A percentile compares a stretch with the other conserved stretches of the same genome.
phyloP scores from a whole-genome alignment of 2,329 filamentous ascomycete genomes.

The Microsporum audouinii region DNA sequence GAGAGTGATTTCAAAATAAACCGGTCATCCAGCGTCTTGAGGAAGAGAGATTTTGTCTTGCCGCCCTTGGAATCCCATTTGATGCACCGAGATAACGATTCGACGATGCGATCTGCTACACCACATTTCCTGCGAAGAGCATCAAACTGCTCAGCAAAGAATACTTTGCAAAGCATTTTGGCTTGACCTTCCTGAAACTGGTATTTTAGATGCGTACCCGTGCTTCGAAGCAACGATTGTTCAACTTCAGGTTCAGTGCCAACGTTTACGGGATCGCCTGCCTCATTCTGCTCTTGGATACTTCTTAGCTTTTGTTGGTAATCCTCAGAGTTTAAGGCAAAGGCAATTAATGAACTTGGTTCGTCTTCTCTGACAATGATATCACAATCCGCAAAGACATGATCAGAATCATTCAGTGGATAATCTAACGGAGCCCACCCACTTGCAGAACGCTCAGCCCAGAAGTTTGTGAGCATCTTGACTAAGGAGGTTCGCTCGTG shows the following conservation, averaged over 20 bases:
- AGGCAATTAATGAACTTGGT: slow-evolving; percentile 88
- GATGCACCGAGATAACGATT: slow-evolving; percentile 85
- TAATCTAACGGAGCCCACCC: slow-evolving; percentile 91
- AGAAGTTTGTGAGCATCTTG: slow-evolving; percentile 94
- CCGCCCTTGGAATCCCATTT: slow-evolving; percentile 98
- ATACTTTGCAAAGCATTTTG: slow-evolving; percentile 94
- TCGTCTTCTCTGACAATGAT: slow-evolving; percentile 97
- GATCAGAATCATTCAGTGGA: slow-evolving; percentile 73
- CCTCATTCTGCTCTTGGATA: slow-evolving; percentile 29
- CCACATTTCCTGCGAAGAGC: slow-evolving; percentile 86
- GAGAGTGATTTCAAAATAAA: slow-evolving; percentile 88
- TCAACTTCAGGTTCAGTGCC: slow-evolving; percentile 54
- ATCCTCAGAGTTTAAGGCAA: slow-evolving; percentile 77
- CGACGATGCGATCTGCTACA: slow-evolving; percentile 83
- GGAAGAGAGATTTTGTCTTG: slow-evolving; percentile 92
- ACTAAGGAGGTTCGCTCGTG: slow-evolving; percentile 88
- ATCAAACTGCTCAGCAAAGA: slow-evolving; percentile 96
- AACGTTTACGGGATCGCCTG: slow-evolving; percentile 20
- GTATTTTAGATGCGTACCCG: slow-evolving; percentile 89
- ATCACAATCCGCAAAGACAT: slow-evolving; percentile 93
- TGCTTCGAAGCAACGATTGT: slow-evolving; percentile 68
- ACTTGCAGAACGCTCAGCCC: slow-evolving; percentile 93
- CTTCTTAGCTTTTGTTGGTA: slow-evolving; percentile 65
- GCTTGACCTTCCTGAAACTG: slow-evolving; percentile 91
- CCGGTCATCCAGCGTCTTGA: slow-evolving; percentile 91